Evolutionary conservation across 2,329 filamentous ascomycete species (phyloP).

Genomic region (Volutella citrinella): DNA sequence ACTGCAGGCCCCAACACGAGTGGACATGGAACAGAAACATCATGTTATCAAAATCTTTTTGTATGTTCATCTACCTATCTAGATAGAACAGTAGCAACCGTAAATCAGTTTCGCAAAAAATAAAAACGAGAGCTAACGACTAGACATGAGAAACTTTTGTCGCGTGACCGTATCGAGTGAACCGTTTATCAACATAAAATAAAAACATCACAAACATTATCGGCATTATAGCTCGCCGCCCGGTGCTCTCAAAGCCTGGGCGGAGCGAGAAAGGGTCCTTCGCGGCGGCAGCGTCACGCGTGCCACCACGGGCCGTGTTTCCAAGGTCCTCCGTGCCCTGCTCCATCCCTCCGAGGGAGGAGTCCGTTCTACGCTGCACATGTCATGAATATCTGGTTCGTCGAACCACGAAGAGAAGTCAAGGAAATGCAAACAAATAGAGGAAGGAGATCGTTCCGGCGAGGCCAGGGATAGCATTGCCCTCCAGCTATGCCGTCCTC

Average conservation of each 20-base stretch:
- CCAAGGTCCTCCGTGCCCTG: background rate
- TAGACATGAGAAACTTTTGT: background rate
- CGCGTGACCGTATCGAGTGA: background rate
- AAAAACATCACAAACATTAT: background rate
- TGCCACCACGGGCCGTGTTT: background rate
- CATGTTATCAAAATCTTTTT: too few species aligned
- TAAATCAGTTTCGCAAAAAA: too few species aligned
- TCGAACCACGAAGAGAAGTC: constrained; percentile 9
- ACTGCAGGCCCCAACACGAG: too few species aligned
- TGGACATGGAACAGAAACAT: too few species aligned
- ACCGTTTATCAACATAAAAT: background rate
- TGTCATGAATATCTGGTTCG: constrained; percentile 18
- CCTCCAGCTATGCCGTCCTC: constrained; percentile 42
- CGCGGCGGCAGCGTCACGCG: too few species aligned
- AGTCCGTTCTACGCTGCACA: constrained; percentile 19
- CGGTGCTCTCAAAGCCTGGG: background rate
- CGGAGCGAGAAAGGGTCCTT: too few species aligned
- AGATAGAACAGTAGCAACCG: too few species aligned
- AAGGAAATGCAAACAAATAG: constrained; percentile 5
- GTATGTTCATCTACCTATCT: too few species aligned
- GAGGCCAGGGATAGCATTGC: constrained; percentile 43
- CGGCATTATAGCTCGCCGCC: background rate
- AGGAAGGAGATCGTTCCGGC: constrained; percentile 18
- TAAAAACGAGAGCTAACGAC: too few species aligned
- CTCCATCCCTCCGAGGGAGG: too few species aligned